Evolutionary conservation across 192 early-diverging fungal genomes (phyloP).

Genomic region (Coemansia sp.): DNA sequence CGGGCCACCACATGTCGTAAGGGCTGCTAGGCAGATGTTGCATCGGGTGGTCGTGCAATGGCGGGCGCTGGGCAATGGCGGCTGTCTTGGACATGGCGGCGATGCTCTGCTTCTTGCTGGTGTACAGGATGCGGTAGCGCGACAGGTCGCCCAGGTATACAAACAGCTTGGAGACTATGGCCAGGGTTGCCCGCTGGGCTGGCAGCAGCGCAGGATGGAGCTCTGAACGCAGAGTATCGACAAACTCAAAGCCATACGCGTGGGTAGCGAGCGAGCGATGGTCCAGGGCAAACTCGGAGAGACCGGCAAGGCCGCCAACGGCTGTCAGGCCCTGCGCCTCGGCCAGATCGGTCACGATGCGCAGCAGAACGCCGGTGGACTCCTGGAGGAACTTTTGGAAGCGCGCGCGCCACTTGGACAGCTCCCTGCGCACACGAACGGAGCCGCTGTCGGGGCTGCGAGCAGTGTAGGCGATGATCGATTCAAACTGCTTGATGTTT

Average conservation of each 20-base stretch:
- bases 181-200: conserved; percentile 26
- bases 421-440: conserved; percentile 15
- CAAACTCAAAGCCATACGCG: conserved; percentile 28
- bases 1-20: conserved; percentile 29
- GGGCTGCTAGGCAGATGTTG: not conserved
- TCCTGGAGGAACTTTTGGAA: conserved; percentile 38
- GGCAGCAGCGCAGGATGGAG: conserved; percentile 22
- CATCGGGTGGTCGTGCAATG: not conserved
- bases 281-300: conserved; percentile 20
- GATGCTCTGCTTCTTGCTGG: conserved; percentile 16
- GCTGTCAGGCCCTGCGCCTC: conserved; percentile 24
- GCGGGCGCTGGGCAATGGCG: conserved; percentile 5
- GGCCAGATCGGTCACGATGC: conserved; percentile 33
- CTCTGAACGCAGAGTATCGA: conserved; percentile 23
- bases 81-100: not conserved
- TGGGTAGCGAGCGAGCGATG: conserved; percentile 27
- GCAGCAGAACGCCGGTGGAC: conserved; percentile 21
- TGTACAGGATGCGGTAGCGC: conserved; percentile 34
- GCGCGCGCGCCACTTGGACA: conserved; percentile 33
- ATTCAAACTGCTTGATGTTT: conserved; percentile 30
- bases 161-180: conserved; percentile 25
- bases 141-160: conserved; percentile 44
- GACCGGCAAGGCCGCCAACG: conserved; percentile 1
- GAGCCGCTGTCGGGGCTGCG: not conserved
- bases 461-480: conserved; percentile 3